These are phyloP conservation scores for Komagataella pseudopastoris DNA, from an alignment of 805 yeast species.

Conservation along the genomic window DNA sequence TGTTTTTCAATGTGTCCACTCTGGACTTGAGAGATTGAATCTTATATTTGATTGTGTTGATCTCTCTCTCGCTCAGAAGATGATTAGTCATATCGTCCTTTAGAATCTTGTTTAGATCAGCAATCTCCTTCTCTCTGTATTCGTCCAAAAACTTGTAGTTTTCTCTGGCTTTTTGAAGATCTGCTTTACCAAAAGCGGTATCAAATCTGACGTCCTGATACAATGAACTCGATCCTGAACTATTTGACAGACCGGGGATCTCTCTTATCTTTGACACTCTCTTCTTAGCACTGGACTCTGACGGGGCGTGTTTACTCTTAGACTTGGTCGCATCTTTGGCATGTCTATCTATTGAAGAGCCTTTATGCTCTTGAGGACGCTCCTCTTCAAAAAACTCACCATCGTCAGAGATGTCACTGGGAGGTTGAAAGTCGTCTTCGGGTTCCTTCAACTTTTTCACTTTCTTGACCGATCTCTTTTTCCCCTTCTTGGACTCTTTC, in stretches of 20 bases:
- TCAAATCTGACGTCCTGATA: slow-evolving; percentile 85
- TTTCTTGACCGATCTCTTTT: slow-evolving; percentile 5
- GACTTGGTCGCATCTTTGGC: slow-evolving; percentile 20
- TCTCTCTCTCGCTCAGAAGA: slow-evolving; percentile 28
- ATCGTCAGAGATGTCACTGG: not conserved
- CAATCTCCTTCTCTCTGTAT: slow-evolving; percentile 65
- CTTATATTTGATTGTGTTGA: slow-evolving; percentile 36
- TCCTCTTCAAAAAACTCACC: not conserved
- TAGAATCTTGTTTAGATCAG: slow-evolving; percentile 39
- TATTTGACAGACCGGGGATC: slow-evolving; percentile 49
- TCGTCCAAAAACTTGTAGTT: slow-evolving; percentile 81
- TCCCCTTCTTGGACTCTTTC: slow-evolving; percentile 6
- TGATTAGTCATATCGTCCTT: slow-evolving; percentile 36
- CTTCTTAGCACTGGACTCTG: slow-evolving; percentile 60
- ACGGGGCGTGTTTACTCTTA: slow-evolving; percentile 68
- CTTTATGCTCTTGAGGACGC: not conserved
- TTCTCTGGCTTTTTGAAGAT: slow-evolving; percentile 48
- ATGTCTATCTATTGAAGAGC: not conserved
- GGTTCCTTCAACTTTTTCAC: slow-evolving; percentile 1
- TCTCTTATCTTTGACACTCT: slow-evolving; percentile 60
- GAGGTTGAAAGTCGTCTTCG: slow-evolving; percentile 5
- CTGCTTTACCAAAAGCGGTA: slow-evolving; percentile 78
- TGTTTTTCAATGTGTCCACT: slow-evolving; percentile 52
- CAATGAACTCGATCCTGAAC: slow-evolving; percentile 21
- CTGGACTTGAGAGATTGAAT: slow-evolving; percentile 56